Evolutionary conservation across 441 rosid genomes (phyloP).

Genomic region (Eruca vesicaria): DNA sequence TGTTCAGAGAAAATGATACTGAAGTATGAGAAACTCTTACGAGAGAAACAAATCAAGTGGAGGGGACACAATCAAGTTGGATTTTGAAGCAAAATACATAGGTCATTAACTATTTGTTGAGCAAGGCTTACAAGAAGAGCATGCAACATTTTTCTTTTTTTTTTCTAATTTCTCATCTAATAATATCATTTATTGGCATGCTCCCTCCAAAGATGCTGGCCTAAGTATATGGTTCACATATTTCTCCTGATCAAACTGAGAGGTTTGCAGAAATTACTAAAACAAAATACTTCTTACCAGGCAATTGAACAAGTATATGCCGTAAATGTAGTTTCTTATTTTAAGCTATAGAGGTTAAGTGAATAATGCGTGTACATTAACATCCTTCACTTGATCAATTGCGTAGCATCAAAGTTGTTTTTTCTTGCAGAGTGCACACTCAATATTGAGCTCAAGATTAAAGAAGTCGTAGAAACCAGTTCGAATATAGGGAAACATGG

Average conservation of each 20-base stretch:
- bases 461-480: neutral
- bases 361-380: no score
- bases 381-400: neutral
- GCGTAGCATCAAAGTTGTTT: neutral
- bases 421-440: neutral
- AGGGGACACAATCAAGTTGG: no score
- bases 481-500: neutral
- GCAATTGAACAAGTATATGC: neutral
- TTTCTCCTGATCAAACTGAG: neutral
- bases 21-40: no score
- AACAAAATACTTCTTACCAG: neutral
- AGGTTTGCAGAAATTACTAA: neutral
- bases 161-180: no score
- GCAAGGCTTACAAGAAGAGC: no score
- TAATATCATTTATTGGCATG: neutral
- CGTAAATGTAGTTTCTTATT: neutral
- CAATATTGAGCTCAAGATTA: neutral
- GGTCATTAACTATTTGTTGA: no score
- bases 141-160: no score
- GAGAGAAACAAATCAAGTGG: no score
- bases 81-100: no score
- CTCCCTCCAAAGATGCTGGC: neutral
- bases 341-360: neutral
- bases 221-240: neutral
- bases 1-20: no score